Evolutionary conservation across 108 stramenopile species (phyloP), one percentile per base, ranked within the genome.

Genomic region (Nitzschia inconspicua): DNA sequence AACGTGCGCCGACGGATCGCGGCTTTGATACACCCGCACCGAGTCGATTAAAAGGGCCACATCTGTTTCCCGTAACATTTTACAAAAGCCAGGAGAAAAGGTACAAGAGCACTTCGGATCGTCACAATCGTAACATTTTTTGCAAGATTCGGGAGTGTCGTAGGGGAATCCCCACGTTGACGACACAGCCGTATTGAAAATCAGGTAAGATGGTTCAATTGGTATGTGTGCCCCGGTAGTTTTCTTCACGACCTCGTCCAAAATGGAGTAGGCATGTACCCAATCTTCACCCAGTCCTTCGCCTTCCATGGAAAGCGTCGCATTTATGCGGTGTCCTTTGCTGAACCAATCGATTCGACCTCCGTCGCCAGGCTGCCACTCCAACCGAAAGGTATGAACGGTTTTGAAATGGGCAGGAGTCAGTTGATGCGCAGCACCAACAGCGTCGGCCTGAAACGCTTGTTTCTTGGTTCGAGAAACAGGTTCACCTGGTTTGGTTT

Each of bases 161-260:
- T 74, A 86, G 4, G 97, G 97, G 63, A 98, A 98, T 18, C 95
- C 97, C 97, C 97, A 98, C 16, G 89, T 96, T 0, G 74, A 85
- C 6, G 88, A 92, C 34, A 98, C 75, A 3, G 96, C 97, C 10
- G 88, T 91, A 65, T 98, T 98, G 40, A 98, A 72, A 41, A 98
- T 81, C 25, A 98, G 57, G 60, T 95, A 96, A 24, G 76, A 76
- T 3, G 97, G 97, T 66, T 98, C 97, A 47, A 83, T 77, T 4
- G 97, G 95, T 54, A 98, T 91, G 57, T 95, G 88, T 27, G 92
- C 75, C 41, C 94, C 94, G 79, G 82, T 90, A 11, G 83, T 62
- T 27, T 68, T 31, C 18, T 70, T 70, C 32, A 95, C 53, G 4
- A 82, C 66, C 23, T 67, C 60, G 43, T 83, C 92, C 14, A 85